phyloP scores from a whole-genome alignment of 805 yeast species.

The Kluyveromyces wickerhamii region DNA sequence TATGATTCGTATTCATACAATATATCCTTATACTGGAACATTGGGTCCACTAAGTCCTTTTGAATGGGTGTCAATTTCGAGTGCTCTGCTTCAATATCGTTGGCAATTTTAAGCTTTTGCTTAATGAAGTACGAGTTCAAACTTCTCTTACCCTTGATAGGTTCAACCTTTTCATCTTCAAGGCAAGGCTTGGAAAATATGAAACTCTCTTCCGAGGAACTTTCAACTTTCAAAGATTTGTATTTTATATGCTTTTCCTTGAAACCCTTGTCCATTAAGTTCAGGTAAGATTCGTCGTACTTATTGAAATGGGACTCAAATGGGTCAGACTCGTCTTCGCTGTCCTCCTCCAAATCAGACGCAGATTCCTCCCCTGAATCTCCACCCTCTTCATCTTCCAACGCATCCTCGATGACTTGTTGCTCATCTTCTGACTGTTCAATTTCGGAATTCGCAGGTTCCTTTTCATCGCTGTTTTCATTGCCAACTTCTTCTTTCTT shows the following conservation, averaged over 20 bases:
- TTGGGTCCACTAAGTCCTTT: conserved; percentile 46
- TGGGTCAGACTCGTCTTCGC: conserved; percentile 51
- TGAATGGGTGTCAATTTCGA: conserved; percentile 39
- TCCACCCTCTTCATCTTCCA: conserved; percentile 15
- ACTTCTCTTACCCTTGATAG: conserved; percentile 16
- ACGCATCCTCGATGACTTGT: conserved; percentile 15
- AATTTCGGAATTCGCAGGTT: conserved; percentile 22
- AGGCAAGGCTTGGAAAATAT: conserved; percentile 23
- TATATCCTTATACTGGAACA: conserved; percentile 68
- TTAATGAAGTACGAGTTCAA: conserved; percentile 38
- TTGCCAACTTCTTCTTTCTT: conserved; percentile 22
- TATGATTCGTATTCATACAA: conserved; percentile 47
- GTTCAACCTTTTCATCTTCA: conserved; percentile 9
- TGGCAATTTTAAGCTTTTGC: conserved; percentile 32
- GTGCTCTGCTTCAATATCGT: conserved; percentile 17
- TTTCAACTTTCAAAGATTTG: conserved; percentile 14
- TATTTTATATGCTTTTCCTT: conserved; percentile 25
- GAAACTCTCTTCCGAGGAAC: conserved; percentile 17
- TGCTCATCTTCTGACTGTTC: conserved; percentile 21
- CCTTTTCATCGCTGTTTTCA: conserved; percentile 23
- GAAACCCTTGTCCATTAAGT: conserved; percentile 31
- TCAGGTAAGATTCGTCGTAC: conserved; percentile 31
- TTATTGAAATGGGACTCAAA: conserved; percentile 69
- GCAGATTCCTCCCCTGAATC: conserved; percentile 27
- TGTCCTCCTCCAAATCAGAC: conserved; percentile 27